Base-by-base conservation (phyloP, 371 early-diverging fungal species). In the Chytridiales sp. region DNA sequence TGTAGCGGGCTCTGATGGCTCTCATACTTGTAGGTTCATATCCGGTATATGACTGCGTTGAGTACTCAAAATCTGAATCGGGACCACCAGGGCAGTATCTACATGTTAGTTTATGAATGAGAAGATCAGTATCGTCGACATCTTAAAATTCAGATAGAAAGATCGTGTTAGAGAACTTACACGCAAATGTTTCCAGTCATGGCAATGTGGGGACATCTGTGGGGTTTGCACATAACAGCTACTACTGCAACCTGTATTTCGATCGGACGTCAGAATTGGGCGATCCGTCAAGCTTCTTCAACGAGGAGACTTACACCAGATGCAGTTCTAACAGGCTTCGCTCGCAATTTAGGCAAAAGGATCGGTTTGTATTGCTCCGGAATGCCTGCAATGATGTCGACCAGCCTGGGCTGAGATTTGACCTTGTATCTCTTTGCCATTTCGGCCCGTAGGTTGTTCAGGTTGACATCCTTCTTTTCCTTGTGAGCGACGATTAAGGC, bases 151-250 rank as follows among this genome's bases (percentile, higher is more conserved):
- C 42, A 47, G 13, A 2, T 15, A 34, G 5, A 22, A 40, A 43
- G 15, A 11, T 36, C 22, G 19, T 21, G 38, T 9, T 22, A 1
- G 6, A 21, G 29, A 36, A 75, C 85, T 62, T 87, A 90, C 81
- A 98, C 98, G 72, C 99, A 99, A 61, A 99, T 97, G 72, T 99
- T 99, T 61, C 99, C 99, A 1, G 99, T 99, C 88, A 99, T 90
- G 42, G 99, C 99, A 72, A 99, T 99, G 69, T 99, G 99, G 39
- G 99, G 99, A 67, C 99, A 99, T 61, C 99, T 76, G 74, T 99
- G 99, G 34, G 99, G 99, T 75, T 99, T 99, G 81, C 99, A 99
- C 99, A 99, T 99, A 27, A 99, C 99, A 34, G 99, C 99, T 0
- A 99, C 99, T 6, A 99, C 98, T 32, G 99, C 99, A 62, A 96